Evolutionary conservation across 1,139 yeast species (phyloP), one percentile per base, ranked within the genome.

Genomic region (Pneumocystis carinii): DNA sequence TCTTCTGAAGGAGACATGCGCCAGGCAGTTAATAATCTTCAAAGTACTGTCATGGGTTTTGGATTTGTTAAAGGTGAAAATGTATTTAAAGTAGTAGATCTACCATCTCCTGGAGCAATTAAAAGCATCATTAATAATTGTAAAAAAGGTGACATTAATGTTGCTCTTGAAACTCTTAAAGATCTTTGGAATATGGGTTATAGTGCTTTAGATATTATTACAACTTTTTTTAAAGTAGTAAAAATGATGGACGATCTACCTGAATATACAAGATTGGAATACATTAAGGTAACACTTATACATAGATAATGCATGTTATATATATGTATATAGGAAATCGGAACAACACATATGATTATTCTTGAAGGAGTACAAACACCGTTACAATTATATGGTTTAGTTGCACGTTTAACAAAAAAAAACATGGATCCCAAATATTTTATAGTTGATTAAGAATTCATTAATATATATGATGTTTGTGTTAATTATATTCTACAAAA

Each of bases 1-100:
- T 86, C 97, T 0, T 95, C 97, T 0, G 99, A 92, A 73, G 98
- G 98, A 64, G 99, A 92, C 72, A 92, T 94, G 98, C 82, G 99
- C 75, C 98, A 92, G 73, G 98, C 98, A 0, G 82, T 94, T 62
- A 94, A 94, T 71, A 92, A 92, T 73, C 74, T 92, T 65, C 98
- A 92, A 72, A 85, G 95, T 72, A 90, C 97, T 0, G 94, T 85
- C 37, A 90, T 96, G 0, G 98, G 98, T 0, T 90, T 90, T 75
- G 92, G 88, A 1, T 80, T 87, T 67, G 97, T 92, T 17, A 87
- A 84, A 70, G 92, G 90, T 62, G 87, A 87, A 57, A 92, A 90
- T 71, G 98, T 92, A 27, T 92, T 90, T 77, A 89, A 87, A 72
- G 88, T 92, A 66, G 98, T 92, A 2, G 99, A 92, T 73, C 88